Conservation (phyloP, 2,329 filamentous ascomycete genomes). For the Emmonsiellopsis sp. region DNA sequence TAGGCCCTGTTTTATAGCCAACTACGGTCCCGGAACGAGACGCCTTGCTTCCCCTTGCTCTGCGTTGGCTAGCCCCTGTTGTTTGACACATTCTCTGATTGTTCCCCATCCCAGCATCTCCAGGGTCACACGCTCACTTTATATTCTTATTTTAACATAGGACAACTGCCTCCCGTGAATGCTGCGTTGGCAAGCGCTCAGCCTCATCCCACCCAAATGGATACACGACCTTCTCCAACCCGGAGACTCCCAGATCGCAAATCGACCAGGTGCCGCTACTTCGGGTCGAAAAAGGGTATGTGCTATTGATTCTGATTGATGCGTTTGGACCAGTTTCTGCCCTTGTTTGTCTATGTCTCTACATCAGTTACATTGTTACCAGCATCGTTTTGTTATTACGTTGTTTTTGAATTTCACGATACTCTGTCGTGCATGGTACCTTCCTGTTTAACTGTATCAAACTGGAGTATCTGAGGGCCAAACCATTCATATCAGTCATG, state of each 20-base stretch:
- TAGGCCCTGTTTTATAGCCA: neutral
- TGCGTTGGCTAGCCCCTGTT: slow-evolving; percentile 3
- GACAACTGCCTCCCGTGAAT: slow-evolving; percentile 12
- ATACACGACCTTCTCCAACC: slow-evolving; percentile 6
- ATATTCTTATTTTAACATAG: slow-evolving; percentile 16
- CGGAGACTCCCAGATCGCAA: slow-evolving; percentile 10
- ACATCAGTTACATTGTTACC: slow-evolving; percentile 1
- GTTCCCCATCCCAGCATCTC: slow-evolving; percentile 1
- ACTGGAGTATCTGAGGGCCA: neutral
- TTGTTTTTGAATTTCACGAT: slow-evolving; percentile 1
- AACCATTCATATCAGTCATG: neutral
- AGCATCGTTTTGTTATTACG: slow-evolving; percentile 8
- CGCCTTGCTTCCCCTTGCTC: neutral
- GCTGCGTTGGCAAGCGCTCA: slow-evolving; percentile 24
- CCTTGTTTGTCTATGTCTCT: slow-evolving; percentile 8
- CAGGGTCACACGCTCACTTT: slow-evolving; percentile 24
- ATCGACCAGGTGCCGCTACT: slow-evolving; percentile 27
- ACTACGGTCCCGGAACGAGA: neutral
- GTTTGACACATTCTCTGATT: slow-evolving; percentile 2
- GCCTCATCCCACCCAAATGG: slow-evolving; percentile 13
- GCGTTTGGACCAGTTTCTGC: slow-evolving; percentile 1
- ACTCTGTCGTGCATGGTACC: neutral
- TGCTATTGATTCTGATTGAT: slow-evolving; percentile 12
- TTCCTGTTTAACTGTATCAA: neutral
- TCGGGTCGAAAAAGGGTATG: slow-evolving; percentile 31